Conservation (phyloP, 2,329 filamentous ascomycete genomes). For the Tolypocladium pustulatum region DNA sequence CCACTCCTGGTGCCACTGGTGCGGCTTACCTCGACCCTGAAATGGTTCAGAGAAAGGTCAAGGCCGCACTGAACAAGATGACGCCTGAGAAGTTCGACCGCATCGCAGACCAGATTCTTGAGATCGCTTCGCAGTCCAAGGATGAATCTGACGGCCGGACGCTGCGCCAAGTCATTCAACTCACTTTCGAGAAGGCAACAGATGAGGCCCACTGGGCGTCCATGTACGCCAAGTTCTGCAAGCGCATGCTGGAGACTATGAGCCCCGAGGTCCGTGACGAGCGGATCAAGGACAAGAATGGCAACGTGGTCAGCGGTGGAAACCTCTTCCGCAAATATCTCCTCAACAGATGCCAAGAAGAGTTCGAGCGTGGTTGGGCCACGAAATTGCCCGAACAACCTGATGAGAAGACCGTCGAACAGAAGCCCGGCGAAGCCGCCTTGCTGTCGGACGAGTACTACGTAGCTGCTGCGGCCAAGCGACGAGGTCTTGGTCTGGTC, state of each 20-base stretch:
- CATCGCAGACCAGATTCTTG: conserved; percentile 85
- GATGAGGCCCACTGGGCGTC: conserved; percentile 97
- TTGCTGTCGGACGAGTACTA: conserved; percentile 98
- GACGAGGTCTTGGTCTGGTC: conserved; percentile 91
- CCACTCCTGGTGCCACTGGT: conserved; percentile 21
- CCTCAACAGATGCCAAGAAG: conserved; percentile 95
- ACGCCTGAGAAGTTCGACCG: conserved; percentile 97
- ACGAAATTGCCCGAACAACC: conserved; percentile 71
- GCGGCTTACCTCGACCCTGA: conserved; percentile 67
- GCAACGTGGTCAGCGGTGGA: conserved; percentile 81
- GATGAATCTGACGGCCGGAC: conserved; percentile 90
- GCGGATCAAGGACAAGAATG: conserved; percentile 82
- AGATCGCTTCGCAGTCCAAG: conserved; percentile 90
- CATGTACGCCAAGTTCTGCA: conserved; percentile 98
- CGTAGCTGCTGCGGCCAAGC: conserved; percentile 82
- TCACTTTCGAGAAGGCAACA: conserved; percentile 97
- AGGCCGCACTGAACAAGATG: conserved; percentile 99
- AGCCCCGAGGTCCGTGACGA: conserved; percentile 91
- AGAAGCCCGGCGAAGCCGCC: conserved; percentile 57
- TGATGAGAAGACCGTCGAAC: conserved; percentile 29
- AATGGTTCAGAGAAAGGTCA: conserved; percentile 96
- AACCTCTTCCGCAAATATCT: conserved; percentile 97
- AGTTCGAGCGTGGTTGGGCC: conserved; percentile 98
- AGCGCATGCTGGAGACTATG: conserved; percentile 93
- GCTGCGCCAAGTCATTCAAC: conserved; percentile 92